phyloP scores from a whole-genome alignment of 805 yeast species.

The Pichia rugopelliculosa region DNA sequence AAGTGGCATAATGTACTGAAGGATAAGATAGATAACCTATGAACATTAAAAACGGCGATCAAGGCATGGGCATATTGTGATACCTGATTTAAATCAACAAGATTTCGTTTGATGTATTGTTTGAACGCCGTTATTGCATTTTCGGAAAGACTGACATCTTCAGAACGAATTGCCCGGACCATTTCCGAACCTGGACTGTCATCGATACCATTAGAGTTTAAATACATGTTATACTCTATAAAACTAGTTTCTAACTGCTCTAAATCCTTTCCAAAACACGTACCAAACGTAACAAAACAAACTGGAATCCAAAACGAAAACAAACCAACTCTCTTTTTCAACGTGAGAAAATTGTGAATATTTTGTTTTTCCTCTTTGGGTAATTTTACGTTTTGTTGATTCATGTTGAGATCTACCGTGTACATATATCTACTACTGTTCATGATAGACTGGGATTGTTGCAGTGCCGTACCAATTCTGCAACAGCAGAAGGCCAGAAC shows the following conservation, averaged over 20 bases:
- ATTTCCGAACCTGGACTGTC: conserved; percentile 19
- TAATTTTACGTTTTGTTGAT: conserved; percentile 42
- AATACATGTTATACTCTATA: no score
- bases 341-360: neutral
- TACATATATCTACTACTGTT: neutral
- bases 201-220: conserved; percentile 9
- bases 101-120: conserved; percentile 47
- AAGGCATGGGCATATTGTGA: conserved; percentile 45
- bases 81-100: conserved; percentile 43
- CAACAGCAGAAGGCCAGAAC: conserved; percentile 51
- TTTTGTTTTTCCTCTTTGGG: conserved; percentile 22
- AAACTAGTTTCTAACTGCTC: no score
- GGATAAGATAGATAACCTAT: conserved; percentile 35
- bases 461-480: conserved; percentile 32
- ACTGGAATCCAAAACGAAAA: neutral
- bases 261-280: neutral
- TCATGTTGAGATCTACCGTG: no score
- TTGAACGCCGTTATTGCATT: conserved; percentile 33
- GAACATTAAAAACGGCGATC: conserved; percentile 35
- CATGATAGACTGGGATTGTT: conserved; percentile 6
- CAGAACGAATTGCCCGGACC: conserved; percentile 20
- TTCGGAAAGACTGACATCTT: conserved; percentile 15
- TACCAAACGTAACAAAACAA: neutral
- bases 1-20: conserved; percentile 50
- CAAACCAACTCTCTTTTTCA: neutral